phyloP scores from a whole-genome alignment of 805 yeast species.

The Yamadazyma nakazawae region DNA sequence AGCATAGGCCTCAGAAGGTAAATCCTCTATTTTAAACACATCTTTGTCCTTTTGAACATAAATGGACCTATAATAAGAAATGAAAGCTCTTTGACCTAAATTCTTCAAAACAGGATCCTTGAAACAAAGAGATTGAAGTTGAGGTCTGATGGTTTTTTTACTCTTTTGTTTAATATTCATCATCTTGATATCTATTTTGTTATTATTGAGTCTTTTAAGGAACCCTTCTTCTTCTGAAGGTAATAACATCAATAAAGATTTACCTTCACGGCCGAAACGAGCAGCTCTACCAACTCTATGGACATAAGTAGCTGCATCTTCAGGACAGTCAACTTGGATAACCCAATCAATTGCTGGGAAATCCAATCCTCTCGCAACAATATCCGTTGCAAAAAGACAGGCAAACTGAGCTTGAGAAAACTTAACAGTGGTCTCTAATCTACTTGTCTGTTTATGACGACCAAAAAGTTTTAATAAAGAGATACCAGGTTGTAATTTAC shows the following conservation, averaged over 20 bases:
- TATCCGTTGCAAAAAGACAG: conserved; percentile 85
- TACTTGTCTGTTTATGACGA: conserved; percentile 83
- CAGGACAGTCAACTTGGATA: conserved; percentile 89
- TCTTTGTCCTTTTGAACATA: conserved; percentile 85
- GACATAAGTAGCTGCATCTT: conserved; percentile 82
- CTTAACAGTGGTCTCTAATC: conserved; percentile 77
- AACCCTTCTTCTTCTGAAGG: conserved; percentile 82
- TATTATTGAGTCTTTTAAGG: conserved; percentile 55
- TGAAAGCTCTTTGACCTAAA: conserved; percentile 92
- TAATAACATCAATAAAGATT: conserved; percentile 75
- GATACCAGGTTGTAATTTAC: conserved; percentile 89
- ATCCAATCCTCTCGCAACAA: conserved; percentile 89
- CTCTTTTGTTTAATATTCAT: conserved; percentile 74
- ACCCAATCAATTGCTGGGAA: conserved; percentile 96
- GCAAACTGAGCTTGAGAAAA: conserved; percentile 76
- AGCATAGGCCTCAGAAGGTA: conserved; percentile 84
- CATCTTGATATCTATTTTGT: conserved; percentile 66
- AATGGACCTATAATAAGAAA: conserved; percentile 83
- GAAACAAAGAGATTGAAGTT: conserved; percentile 86
- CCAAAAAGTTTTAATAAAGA: conserved; percentile 84
- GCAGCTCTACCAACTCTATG: conserved; percentile 92
- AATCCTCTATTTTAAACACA: conserved; percentile 70
- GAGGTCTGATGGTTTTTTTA: conserved; percentile 71
- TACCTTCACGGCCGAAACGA: conserved; percentile 80
- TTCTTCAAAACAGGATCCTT: conserved; percentile 89